A percentile compares a stretch with the other conserved stretches of the same genome.
These are phyloP conservation scores for Scenedesmus sp. DNA, from an alignment of 163 green algal genomes.

Conservation along the genomic window DNA sequence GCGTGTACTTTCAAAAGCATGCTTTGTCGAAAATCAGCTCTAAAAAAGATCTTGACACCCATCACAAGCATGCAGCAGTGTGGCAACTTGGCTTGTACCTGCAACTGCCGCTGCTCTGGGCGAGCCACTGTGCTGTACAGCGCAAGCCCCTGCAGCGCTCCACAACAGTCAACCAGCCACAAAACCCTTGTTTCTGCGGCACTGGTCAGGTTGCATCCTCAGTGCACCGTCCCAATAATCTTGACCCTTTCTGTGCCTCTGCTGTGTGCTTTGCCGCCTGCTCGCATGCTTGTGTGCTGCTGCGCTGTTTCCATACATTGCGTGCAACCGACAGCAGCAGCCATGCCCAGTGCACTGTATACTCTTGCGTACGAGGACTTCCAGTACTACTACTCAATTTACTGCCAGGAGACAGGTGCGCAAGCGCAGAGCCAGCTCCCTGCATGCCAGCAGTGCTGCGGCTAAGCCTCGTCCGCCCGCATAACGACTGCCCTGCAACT, in stretches of 20 bases:
- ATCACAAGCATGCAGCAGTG: background rate
- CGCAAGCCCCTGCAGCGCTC: too few relatives aligned
- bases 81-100: background rate
- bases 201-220: background rate
- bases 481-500: background rate
- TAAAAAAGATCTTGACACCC: too few relatives aligned
- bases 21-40: background rate
- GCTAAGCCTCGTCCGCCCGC: background rate
- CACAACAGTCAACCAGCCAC: background rate
- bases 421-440: background rate
- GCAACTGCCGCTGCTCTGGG: background rate
- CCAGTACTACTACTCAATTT: constrained; percentile 31
- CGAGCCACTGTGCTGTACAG: too few relatives aligned
- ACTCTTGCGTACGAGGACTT: constrained; percentile 44
- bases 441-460: background rate
- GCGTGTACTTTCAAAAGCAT: background rate
- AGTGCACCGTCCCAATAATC: background rate
- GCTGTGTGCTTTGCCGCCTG: background rate
- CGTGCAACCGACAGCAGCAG: background rate
- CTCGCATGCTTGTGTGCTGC: background rate
- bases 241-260: background rate
- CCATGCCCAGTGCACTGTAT: constrained; percentile 20
- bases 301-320: background rate
- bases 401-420: constrained; percentile 33
- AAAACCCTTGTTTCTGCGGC: too few relatives aligned